These are phyloP conservation scores for Candida suzukii DNA, from an alignment of 805 yeast species.

Conservation along the genomic window DNA sequence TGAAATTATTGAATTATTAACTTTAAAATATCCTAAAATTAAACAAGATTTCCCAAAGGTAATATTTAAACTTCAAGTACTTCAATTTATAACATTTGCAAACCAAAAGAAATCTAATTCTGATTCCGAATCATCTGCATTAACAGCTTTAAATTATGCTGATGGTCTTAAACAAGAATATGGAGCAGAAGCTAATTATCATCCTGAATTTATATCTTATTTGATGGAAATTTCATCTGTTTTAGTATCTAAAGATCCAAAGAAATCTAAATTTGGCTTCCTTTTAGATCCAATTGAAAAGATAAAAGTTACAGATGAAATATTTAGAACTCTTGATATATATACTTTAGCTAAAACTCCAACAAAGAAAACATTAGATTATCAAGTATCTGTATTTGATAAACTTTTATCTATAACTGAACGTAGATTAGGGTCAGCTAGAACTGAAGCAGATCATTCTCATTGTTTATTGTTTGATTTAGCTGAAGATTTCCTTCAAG, in stretches of 20 bases:
- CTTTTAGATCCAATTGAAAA: constrained; percentile 30
- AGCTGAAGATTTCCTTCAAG: constrained; percentile 36
- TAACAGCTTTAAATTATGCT: constrained; percentile 33
- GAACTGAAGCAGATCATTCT: neutral
- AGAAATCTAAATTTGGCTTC: constrained; percentile 27
- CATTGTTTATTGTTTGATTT: constrained; percentile 20
- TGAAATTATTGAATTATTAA: too few relatives aligned
- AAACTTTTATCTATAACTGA: constrained; percentile 14
- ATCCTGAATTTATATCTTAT: constrained; percentile 24
- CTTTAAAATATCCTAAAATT: too few relatives aligned
- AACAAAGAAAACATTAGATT: too few relatives aligned
- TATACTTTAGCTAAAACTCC: too few relatives aligned
- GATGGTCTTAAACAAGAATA: constrained; percentile 28
- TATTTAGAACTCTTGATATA: constrained; percentile 35
- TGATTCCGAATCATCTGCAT: too few relatives aligned
- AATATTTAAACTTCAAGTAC: too few relatives aligned
- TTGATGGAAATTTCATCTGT: constrained; percentile 42
- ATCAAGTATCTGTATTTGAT: constrained; percentile 21
- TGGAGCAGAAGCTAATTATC: constrained; percentile 21
- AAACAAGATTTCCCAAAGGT: too few relatives aligned
- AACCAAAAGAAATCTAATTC: too few relatives aligned
- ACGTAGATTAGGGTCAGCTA: constrained; percentile 11
- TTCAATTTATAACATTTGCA: too few relatives aligned
- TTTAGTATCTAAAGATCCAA: constrained; percentile 46
- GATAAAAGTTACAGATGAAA: constrained; percentile 31